Evolutionary conservation across 208 protist species (phyloP), one percentile per base, ranked within the genome.

Genomic region (Trypanosoma avium): DNA sequence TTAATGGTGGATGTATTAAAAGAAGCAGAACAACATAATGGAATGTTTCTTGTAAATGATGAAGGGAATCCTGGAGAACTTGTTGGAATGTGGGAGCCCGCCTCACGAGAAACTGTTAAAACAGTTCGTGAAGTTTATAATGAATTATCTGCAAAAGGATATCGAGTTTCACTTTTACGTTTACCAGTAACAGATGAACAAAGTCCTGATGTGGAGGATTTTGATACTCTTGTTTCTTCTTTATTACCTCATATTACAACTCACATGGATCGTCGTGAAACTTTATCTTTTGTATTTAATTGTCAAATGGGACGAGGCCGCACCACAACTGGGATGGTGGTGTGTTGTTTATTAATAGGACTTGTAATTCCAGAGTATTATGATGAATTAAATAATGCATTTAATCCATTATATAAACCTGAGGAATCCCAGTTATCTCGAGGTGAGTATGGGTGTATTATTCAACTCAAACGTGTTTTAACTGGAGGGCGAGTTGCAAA

Each of bases 251-350:
- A 66, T 52, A 90, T 95, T 54, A 76, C 81, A 21, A 61, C 86
- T 42, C 84, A 90, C 70, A 71, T 84, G 30, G 84, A 87, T 59
- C 78, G 78, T 24, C 75, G 77, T 27, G 86, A 92, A 61, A 86
- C 89, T 48, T 63, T 92, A 5, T 95, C 89, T 10, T 95, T 95
- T 61, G 86, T 95, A 27, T 95, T 95, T 64, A 95, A 95, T 64
- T 95, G 89, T 53, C 89, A 95, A 68, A 95, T 95, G 89, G 89
- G 89, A 22, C 83, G 89, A 10, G 89, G 89, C 15, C 89, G 89
- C 55, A 95, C 89, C 21, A 95, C 89, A 42, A 95, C 89, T 3
- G 89, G 89, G 4, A 95, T 95, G 89, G 89, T 95, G 49, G 67
- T 95, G 17, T 95, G 89, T 74, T 91, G 83, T 55, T 70, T 95